Evolutionary conservation across 129 eudicot genomes (phyloP), one percentile per base, ranked within the genome.

Genomic region (Scalesia atractyloides): DNA sequence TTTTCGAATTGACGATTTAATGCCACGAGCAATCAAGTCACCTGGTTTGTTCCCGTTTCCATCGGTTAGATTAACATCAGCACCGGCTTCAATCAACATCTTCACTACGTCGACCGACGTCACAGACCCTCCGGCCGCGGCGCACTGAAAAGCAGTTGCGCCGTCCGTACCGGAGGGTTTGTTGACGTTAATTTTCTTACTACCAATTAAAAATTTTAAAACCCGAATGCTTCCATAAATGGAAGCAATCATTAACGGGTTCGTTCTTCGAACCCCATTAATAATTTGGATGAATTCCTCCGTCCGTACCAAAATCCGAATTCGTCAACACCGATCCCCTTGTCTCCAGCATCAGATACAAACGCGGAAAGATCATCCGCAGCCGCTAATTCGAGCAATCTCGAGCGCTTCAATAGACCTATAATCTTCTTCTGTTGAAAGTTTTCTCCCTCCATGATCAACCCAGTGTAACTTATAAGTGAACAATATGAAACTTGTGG

Each of bases 141-240:
- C 96, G 24, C 95, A 89, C 83, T 92, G 98, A 16, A 92, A 95
- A 4, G 98, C 96, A 17, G 96, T 85, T 49, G 72, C 87, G 7
- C 81, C 79, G 72, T 92, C 96, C 0, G 91, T 80, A 49, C 91
- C 91, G 41, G 85, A 80, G 12, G 77, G 76, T 20, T 72, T 69
- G 64, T 92, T 92, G 50, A 85, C 85, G 66, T 89, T 83, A 47
- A 74, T 69, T 15, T 46, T 60, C 1, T 83, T 78, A 5, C 59
- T 49, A 19, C 58, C 53, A 24, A 89, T 51, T 9, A 92, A 64
- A 52, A 79, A 87, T n/a, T 81, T 68, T 16, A 92, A 24, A 64
- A 89, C 91, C 26, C 68, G 68, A 4, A 16, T 71, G 73, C 96
- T 92, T 34, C 98, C 98, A 7, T 87, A 92, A 15, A 76, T 17